phyloP scores from a whole-genome alignment of 495 filamentous ascomycete species.

The Cenococcum geophilum region DNA sequence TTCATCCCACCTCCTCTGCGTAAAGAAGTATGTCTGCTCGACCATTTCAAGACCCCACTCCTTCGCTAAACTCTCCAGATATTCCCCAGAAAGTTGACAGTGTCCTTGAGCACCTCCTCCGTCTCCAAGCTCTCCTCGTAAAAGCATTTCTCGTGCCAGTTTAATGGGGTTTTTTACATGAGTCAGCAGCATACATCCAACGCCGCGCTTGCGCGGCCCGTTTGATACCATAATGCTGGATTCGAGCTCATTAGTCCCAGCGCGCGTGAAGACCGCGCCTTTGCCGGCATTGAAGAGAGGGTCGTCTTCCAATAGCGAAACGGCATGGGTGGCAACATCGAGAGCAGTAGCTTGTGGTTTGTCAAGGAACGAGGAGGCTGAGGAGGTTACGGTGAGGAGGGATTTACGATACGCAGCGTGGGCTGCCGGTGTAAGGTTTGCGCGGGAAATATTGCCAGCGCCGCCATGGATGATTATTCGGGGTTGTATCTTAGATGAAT shows the following conservation, averaged over 20 bases:
- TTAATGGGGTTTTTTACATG: constrained; percentile 73
- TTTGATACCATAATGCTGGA: constrained; percentile 82
- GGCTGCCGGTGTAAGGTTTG: constrained; percentile 55
- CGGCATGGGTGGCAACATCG: constrained; percentile 68
- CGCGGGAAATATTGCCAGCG: constrained; percentile 69
- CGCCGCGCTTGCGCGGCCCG: constrained; percentile 67
- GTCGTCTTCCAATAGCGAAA: constrained; percentile 70
- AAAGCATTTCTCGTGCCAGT: constrained; percentile 65
- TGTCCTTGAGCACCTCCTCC: constrained; percentile 52
- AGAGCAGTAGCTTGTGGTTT: constrained; percentile 48
- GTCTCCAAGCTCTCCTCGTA: constrained; percentile 49
- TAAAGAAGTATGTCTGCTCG: constrained; percentile 69
- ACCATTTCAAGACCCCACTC: constrained; percentile 65
- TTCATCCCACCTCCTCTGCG: constrained; percentile 74
- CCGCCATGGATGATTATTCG: constrained; percentile 84
- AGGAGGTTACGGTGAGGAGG: constrained; percentile 55
- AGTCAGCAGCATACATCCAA: constrained; percentile 64
- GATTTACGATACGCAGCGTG: constrained; percentile 56
- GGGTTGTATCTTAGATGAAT: constrained; percentile 44
- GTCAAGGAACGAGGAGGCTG: constrained; percentile 42
- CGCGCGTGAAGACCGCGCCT: constrained; percentile 79
- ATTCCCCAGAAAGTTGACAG: constrained; percentile 57
- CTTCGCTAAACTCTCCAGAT: constrained; percentile 60
- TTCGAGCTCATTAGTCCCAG: constrained; percentile 80
- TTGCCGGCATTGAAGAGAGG: constrained; percentile 80